A percentile compares a stretch with the other conserved stretches of the same genome.
Evolutionary conservation across 2,329 filamentous ascomycete species (phyloP).

Genomic region (Fusarium stilboides): DNA sequence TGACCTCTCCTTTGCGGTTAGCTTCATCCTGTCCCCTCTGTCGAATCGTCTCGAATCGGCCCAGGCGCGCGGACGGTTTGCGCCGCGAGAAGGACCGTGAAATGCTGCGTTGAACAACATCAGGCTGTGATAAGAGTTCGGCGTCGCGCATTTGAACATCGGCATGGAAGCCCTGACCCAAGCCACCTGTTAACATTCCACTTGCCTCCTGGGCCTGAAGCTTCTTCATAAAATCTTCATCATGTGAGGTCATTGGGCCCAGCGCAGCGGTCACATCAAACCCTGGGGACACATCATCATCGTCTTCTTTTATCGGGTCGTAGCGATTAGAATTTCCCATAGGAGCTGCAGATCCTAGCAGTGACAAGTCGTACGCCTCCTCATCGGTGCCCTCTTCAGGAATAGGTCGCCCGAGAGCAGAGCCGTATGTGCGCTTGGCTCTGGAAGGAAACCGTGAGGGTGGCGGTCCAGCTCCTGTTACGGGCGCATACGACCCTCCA

Average conservation of each 20-base stretch:
- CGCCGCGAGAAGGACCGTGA: slow-evolving; percentile 61
- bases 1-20: slow-evolving; percentile 71
- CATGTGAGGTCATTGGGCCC: slow-evolving; percentile 62
- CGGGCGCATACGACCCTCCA: slow-evolving; percentile 50
- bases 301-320: slow-evolving; percentile 48
- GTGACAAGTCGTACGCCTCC: slow-evolving; percentile 61
- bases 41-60: slow-evolving; percentile 61
- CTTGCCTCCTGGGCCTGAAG: slow-evolving; percentile 68
- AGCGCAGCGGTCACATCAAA: slow-evolving; percentile 65
- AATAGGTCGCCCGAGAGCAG: slow-evolving; percentile 46
- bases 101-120: slow-evolving; percentile 54
- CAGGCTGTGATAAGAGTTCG: slow-evolving; percentile 62
- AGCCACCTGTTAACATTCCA: slow-evolving; percentile 70
- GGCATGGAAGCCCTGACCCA: slow-evolving; percentile 68
- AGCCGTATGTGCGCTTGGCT: slow-evolving; percentile 48
- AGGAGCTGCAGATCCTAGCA: slow-evolving; percentile 60
- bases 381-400: slow-evolving; percentile 57
- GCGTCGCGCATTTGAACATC: slow-evolving; percentile 64
- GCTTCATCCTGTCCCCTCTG: slow-evolving; percentile 71
- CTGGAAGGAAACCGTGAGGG: slow-evolving; percentile 46
- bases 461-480: slow-evolving; percentile 40
- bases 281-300: slow-evolving; percentile 53
- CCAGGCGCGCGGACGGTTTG: slow-evolving; percentile 43
- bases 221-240: slow-evolving; percentile 61
- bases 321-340: slow-evolving; percentile 56